Percentiles rank a stretch among this genome's conserved stretches.
These are phyloP conservation scores for Euphorbia peplus DNA, from an alignment of 345 rosid genomes.

Conservation along the genomic window DNA sequence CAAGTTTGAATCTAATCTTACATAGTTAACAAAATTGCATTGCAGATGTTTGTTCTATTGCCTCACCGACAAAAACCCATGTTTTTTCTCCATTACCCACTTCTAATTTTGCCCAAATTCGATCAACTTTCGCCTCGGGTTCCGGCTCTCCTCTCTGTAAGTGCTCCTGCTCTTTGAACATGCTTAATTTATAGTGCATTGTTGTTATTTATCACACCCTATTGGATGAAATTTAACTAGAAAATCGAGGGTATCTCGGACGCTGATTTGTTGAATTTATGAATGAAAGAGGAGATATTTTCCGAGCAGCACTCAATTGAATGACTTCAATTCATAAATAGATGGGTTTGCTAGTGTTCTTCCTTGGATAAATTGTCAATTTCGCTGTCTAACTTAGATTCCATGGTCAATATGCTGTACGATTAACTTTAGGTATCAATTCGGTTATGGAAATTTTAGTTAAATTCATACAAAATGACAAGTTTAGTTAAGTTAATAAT, in stretches of 20 bases:
- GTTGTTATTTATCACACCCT: not conserved
- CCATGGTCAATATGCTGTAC: too few relatives aligned
- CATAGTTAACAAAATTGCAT: not conserved
- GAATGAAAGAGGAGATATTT: not conserved
- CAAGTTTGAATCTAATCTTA: not conserved
- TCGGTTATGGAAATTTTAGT: too few relatives aligned
- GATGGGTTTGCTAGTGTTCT: not conserved
- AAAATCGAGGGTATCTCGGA: not conserved
- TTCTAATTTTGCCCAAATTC: slow-evolving; percentile 28
- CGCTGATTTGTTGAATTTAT: not conserved
- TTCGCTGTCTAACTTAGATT: not conserved
- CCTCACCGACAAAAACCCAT: slow-evolving; percentile 26
- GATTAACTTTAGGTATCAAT: too few relatives aligned
- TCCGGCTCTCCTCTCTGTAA: slow-evolving; percentile 66
- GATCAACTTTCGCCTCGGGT: slow-evolving; percentile 56
- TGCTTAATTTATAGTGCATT: not conserved
- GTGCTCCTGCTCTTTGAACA: not conserved
- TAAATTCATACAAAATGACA: too few relatives aligned
- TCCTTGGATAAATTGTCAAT: not conserved
- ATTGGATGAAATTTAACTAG: not conserved
- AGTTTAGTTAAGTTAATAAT: too few relatives aligned
- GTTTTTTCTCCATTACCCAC: slow-evolving; percentile 28
- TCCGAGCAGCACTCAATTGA: not conserved
- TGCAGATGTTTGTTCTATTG: slow-evolving; percentile 39
- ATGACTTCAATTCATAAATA: not conserved